A percentile compares a stretch with the other conserved stretches of the same genome.
Conservation (phyloP, 371 early-diverging fungal genomes). For the Blakeslea trispora region DNA sequence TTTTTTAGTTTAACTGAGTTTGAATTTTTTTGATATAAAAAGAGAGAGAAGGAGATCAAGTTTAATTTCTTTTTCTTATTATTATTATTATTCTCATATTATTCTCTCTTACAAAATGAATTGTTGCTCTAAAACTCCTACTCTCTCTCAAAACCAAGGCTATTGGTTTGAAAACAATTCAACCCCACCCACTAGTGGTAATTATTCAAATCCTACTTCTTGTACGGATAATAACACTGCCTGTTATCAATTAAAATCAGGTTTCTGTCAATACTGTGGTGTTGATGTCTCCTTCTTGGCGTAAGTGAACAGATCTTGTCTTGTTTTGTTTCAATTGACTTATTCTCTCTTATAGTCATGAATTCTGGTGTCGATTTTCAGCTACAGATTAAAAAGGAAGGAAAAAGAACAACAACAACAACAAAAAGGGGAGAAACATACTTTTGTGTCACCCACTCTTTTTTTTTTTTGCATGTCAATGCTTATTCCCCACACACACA, state of each 20-base stretch:
- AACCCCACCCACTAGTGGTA: too few relatives aligned
- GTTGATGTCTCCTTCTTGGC: conserved; percentile 15
- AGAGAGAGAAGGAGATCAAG: neutral
- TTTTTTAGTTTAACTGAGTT: neutral
- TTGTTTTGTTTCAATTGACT: too few relatives aligned
- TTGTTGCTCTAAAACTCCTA: neutral
- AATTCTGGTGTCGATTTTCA: conserved; percentile 13
- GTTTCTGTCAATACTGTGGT: conserved; percentile 20
- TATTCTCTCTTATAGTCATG: conserved; percentile 5
- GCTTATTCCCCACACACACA: too few relatives aligned
- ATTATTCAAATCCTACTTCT: too few relatives aligned
- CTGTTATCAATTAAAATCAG: neutral
- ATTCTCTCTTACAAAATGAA: too few relatives aligned
- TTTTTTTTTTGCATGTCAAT: too few relatives aligned
- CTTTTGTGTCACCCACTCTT: too few relatives aligned
- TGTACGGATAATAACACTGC: neutral
- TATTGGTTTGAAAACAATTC: neutral
- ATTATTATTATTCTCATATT: too few relatives aligned
- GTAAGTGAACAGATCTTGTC: conserved; percentile 1
- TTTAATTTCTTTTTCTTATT: neutral
- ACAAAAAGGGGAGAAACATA: too few relatives aligned
- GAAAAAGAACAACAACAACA: too few relatives aligned
- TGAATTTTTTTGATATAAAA: neutral
- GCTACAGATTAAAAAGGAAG: neutral
- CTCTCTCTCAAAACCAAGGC: neutral